Evolutionary conservation across 768 basidiomycete genomes (phyloP), one percentile per base, ranked within the genome.

Genomic region (Sarcodon aspratus): DNA sequence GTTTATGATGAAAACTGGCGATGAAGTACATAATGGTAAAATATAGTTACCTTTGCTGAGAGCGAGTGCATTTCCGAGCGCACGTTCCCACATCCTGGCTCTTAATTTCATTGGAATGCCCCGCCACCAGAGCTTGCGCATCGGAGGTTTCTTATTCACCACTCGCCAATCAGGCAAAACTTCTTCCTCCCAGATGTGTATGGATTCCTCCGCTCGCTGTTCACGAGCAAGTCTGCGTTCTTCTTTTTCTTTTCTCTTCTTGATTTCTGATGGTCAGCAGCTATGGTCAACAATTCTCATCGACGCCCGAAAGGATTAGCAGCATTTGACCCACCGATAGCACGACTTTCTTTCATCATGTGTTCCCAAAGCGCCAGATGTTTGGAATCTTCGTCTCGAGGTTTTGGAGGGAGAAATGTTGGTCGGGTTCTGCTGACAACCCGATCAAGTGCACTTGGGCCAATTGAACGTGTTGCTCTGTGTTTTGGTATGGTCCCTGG

Each of bases 341-440:
- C 63, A 47, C 84, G 79, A 66, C 86, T 90, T 42, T 71, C 79
- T 54, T 79, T 80, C 83, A 92, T 89, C 89, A 95, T 95, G 33
- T 72, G 65, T 58, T 89, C 78, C 85, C 91, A 93, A 59, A 85
- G 85, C 4, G 81, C 77, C 60, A 90, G 70, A 65, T 95, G 92
- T 55, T 83, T 93, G 44, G 71, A 64, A 59, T 94, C 91, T 63
- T 95, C 91, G 50, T 75, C 60, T 31, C 74, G 75, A 44, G 65
- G 67, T 61, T 95, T 95, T 6, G 91, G 91, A 18, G 92, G 92
- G n/a, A 94, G 69, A 60, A 82, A 83, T 5, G 73, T 64, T 13
- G 87, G 92, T n/a, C 92, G 70, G 0, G 92, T 95, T 63, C 78
- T 83, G 63, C 85, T 90, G 46, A 85, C 67, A 33, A 90, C 81